A percentile compares a stretch with the other conserved stretches of the same genome.
Evolutionary conservation across 495 filamentous ascomycete genomes (phyloP).

Genomic region (Venustampulla echinocandica): DNA sequence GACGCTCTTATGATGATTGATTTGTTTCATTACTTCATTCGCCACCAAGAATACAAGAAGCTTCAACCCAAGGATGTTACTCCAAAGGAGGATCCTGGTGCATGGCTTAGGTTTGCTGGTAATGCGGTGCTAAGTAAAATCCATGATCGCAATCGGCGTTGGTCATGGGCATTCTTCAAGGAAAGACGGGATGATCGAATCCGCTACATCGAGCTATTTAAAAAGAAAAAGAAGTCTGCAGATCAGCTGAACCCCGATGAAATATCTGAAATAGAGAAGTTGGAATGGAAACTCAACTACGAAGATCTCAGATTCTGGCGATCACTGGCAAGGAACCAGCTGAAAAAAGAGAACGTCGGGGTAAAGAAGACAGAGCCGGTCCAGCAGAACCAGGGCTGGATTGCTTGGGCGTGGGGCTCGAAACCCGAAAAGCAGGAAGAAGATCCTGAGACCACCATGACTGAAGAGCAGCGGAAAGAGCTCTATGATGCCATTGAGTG

Average conservation of each 20-base stretch:
- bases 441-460: constrained; percentile 69
- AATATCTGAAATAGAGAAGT: constrained; percentile 55
- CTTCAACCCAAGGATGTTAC: constrained; percentile 73
- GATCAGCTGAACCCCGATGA: constrained; percentile 64
- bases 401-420: constrained; percentile 78
- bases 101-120: constrained; percentile 86
- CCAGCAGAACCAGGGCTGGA: constrained; percentile 61
- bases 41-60: constrained; percentile 95
- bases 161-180: constrained; percentile 91
- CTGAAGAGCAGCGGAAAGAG: constrained; percentile 91
- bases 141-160: constrained; percentile 78
- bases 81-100: constrained; percentile 82
- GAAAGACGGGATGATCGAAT: constrained; percentile 85
- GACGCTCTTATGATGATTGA: constrained; percentile 97
- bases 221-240: constrained; percentile 65
- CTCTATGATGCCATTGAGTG: constrained; percentile 96
- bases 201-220: constrained; percentile 89
- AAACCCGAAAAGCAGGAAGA: constrained; percentile 57
- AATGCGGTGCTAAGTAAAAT: constrained; percentile 86
- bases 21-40: constrained; percentile 95
- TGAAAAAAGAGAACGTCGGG: constrained; percentile 87
- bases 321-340: constrained; percentile 84
- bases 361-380: constrained; percentile 51
- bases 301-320: constrained; percentile 97
- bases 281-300: constrained; percentile 85